A percentile compares a stretch with the other conserved stretches of the same genome.
phyloP scores from a whole-genome alignment of 176 grass and related monocot species.

The Lolium multiflorum region DNA sequence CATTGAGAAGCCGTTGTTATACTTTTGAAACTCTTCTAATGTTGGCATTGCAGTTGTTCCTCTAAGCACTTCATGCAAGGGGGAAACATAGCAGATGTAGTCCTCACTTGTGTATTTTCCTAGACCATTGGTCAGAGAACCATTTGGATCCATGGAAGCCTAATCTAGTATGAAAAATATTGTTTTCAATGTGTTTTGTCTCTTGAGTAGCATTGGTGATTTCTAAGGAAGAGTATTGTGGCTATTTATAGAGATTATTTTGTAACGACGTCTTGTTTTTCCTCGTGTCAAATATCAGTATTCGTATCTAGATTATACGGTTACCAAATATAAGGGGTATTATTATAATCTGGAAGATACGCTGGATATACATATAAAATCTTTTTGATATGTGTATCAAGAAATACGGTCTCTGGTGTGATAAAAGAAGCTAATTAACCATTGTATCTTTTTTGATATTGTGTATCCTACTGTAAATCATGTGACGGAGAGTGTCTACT shows the following conservation, averaged over 20 bases:
- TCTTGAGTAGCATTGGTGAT: not conserved
- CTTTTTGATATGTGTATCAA: not conserved
- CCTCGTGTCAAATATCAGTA: not conserved
- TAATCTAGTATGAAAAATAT: not conserved
- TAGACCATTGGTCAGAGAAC: not conserved
- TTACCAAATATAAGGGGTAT: not conserved
- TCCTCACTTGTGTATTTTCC: not conserved
- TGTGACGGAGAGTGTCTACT: no score
- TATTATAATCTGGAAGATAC: not conserved
- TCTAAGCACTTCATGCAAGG: not conserved
- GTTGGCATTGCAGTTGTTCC: not conserved
- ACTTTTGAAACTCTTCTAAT: not conserved
- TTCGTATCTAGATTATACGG: not conserved
- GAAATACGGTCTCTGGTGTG: not conserved
- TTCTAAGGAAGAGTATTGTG: not conserved
- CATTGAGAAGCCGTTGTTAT: not conserved
- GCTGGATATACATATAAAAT: not conserved
- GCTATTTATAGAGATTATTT: not conserved
- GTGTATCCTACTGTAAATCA: no score
- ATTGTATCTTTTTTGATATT: no score
- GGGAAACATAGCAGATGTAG: not conserved
- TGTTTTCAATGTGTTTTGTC: not conserved
- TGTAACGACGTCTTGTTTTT: not conserved
- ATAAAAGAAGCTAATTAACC: no score
- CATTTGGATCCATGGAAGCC: slow-evolving; percentile 8